Evolutionary conservation across 2,329 filamentous ascomycete genomes (phyloP), one percentile per base, ranked within the genome.

Genomic region (Fusarium temperatum): DNA sequence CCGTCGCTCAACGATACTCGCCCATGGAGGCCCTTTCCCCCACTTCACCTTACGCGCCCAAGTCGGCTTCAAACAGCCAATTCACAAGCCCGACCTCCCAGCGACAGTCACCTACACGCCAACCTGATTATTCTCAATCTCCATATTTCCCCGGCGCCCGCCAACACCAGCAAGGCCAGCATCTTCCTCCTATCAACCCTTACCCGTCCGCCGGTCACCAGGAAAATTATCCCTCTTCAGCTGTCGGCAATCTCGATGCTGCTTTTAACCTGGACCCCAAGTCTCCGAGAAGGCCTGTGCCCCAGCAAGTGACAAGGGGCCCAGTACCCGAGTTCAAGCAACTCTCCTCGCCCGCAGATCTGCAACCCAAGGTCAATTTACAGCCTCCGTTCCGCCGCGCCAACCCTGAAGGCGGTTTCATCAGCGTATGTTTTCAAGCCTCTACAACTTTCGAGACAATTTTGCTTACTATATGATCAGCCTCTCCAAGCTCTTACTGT

Each of bases 401-500:
- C 63, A 97, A 98, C 78, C 96, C 96, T 5, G 96, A 99, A 81
- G 96, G 96, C 60, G 96, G 96, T 55, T 99, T 99, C 81, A 98
- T 99, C 82, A 98, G 96, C 82, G 94, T 97, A 88, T 84, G 93
- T 81, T 22, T 69, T 45, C 36, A 28, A 26, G 20, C 24, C 26
- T 22, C 50, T 39, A 18, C 47, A 47, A 12, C 62, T 26, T 32
- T 39, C 51, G 54, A 39, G 45, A 28, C 22, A 30, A 13, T 24
- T 39, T 24, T 63, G 41, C 76, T 79, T 42, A 76, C 59, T 17
- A 53, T 32, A 50, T 56, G 70, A 65, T 45, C 80, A 97, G 94
- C 96, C 96, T 55, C 88, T 99, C 56, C 96, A 98, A 92, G 96
- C 96, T 54, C 88, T 99, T 70, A 99, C 96, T 4, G 93, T 93